Conservation (phyloP, 208 protist species). For the Crithidia acanthocephali region DNA sequence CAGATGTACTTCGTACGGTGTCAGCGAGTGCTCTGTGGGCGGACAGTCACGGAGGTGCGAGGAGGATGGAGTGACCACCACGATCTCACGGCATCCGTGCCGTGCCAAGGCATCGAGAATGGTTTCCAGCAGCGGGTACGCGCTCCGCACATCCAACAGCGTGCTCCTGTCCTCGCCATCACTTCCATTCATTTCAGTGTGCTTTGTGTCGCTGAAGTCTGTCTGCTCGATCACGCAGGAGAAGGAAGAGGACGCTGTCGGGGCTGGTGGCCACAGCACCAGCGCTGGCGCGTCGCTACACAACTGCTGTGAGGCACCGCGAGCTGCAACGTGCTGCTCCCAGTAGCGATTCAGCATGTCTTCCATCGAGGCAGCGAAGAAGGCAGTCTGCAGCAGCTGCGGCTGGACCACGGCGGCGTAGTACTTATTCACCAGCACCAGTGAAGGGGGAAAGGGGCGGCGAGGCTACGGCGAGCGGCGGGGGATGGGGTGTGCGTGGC, state of each 20-base stretch:
- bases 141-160: neutral
- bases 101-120: conserved; percentile 36
- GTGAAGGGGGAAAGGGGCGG: neutral
- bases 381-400: conserved; percentile 39
- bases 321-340: conserved; percentile 32
- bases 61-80: conserved; percentile 20
- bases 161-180: neutral
- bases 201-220: neutral
- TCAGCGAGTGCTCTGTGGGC: conserved; percentile 10
- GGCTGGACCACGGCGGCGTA: conserved; percentile 45
- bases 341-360: conserved; percentile 45
- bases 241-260: neutral
- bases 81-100: conserved; percentile 9
- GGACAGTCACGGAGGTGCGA: neutral
- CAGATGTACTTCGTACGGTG: conserved; percentile 32
- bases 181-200: neutral
- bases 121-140: conserved; percentile 34
- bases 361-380: conserved; percentile 39
- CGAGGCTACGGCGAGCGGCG: neutral
- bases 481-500: neutral
- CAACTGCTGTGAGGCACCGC: neutral
- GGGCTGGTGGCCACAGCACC: conserved; percentile 30
- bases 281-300: conserved; percentile 20
- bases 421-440: conserved; percentile 51
- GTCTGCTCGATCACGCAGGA: neutral